Conservation (phyloP, 805 yeast species). For the Candida corydali region DNA sequence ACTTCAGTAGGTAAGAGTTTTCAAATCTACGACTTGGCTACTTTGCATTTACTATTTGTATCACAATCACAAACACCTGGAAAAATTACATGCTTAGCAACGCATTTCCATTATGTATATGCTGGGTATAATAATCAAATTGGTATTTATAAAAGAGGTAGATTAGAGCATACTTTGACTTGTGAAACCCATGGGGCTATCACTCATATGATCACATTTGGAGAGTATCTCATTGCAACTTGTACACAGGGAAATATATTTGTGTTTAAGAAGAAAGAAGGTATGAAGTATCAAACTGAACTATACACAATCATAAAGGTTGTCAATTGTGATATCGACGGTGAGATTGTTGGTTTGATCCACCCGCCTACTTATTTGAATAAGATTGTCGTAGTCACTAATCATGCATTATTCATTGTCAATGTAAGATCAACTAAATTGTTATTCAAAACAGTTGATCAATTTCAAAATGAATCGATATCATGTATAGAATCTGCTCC, state of each 20-base stretch:
- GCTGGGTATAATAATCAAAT: slow-evolving; percentile 69
- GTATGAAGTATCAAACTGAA: slow-evolving; percentile 51
- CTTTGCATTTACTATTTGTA: slow-evolving; percentile 78
- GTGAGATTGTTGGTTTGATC: slow-evolving; percentile 60
- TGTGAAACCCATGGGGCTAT: slow-evolving; percentile 35
- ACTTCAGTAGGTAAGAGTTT: slow-evolving; percentile 87
- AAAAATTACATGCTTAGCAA: slow-evolving; percentile 64
- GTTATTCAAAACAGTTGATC: slow-evolving; percentile 49
- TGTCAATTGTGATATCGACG: slow-evolving; percentile 54
- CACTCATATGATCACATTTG: slow-evolving; percentile 59
- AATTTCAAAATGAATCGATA: slow-evolving; percentile 43
- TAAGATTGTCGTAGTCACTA: slow-evolving; percentile 81
- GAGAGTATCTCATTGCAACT: slow-evolving; percentile 67
- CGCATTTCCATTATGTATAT: slow-evolving; percentile 81
- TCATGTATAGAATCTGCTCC: slow-evolving; percentile 81
- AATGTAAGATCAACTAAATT: slow-evolving; percentile 78
- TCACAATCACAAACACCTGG: slow-evolving; percentile 72
- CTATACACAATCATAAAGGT: slow-evolving; percentile 60
- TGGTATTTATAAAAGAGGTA: slow-evolving; percentile 82
- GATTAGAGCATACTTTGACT: slow-evolving; percentile 43
- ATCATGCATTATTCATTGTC: slow-evolving; percentile 53
- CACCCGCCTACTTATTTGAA: slow-evolving; percentile 93
- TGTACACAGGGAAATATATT: slow-evolving; percentile 38
- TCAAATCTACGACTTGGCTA: slow-evolving; percentile 91
- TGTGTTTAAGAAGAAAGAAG: slow-evolving; percentile 49